Evolutionary conservation across 805 yeast genomes (phyloP).

Genomic region (Kazachstania kunashirensis): DNA sequence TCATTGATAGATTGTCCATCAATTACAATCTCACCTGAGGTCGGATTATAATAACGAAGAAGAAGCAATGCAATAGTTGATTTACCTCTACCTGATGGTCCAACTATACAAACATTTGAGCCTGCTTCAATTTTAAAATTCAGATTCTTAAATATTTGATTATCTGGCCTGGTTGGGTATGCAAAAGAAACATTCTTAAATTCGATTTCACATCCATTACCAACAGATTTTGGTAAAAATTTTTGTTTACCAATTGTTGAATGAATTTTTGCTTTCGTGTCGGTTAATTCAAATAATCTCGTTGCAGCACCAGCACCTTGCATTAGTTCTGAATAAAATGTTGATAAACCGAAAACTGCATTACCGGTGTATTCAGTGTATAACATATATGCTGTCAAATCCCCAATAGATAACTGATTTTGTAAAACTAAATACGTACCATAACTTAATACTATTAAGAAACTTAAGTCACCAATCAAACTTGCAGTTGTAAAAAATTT

Average conservation of each 20-base stretch:
- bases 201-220: conserved; percentile 34
- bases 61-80: conserved; percentile 64
- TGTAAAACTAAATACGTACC: conserved; percentile 75
- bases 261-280: conserved; percentile 59
- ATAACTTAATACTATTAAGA: conserved; percentile 62
- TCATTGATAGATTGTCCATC: conserved; percentile 43
- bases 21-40: conserved; percentile 38
- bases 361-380: conserved; percentile 92
- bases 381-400: conserved; percentile 85
- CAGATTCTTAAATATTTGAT: conserved; percentile 42
- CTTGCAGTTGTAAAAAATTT: conserved; percentile 69
- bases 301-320: conserved; percentile 97
- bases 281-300: conserved; percentile 78
- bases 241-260: conserved; percentile 49
- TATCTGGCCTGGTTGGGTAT: conserved; percentile 82
- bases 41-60: conserved; percentile 43
- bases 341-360: conserved; percentile 84
- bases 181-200: conserved; percentile 62
- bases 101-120: conserved; percentile 66
- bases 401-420: conserved; percentile 78
- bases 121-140: conserved; percentile 41
- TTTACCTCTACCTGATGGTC: conserved; percentile 88
- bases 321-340: conserved; percentile 91
- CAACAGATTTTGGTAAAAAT: conserved; percentile 20
- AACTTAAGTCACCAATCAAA: conserved; percentile 73